These are phyloP conservation scores for Cladobotryum mycophilum DNA, from an alignment of 2,329 filamentous ascomycete species.

Conservation along the genomic window DNA sequence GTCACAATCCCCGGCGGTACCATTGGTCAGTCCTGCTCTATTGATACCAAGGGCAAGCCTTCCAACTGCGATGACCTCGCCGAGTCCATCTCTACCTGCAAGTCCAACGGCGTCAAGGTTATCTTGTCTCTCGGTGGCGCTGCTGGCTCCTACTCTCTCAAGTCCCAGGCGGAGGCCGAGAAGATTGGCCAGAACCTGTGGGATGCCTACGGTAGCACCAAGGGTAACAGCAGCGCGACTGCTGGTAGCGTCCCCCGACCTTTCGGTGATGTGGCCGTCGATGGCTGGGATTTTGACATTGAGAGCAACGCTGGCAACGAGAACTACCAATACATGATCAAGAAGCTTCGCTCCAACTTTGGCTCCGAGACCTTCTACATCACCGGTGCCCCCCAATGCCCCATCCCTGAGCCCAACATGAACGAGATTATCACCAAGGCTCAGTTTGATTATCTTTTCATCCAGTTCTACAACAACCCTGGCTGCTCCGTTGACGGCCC, in stretches of 20 bases:
- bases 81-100: conserved; percentile 18
- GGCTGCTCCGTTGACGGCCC: conserved; percentile 26
- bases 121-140: conserved; percentile 15
- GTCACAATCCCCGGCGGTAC: conserved; percentile 32
- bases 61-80: conserved; percentile 20
- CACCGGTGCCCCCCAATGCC: conserved; percentile 41
- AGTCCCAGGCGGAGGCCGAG: conserved; percentile 16
- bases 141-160: conserved; percentile 14
- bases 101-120: conserved; percentile 17
- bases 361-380: conserved; percentile 33
- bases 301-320: conserved; percentile 16
- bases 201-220: conserved; percentile 15
- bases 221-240: neutral
- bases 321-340: conserved; percentile 17
- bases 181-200: conserved; percentile 18
- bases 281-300: conserved; percentile 20
- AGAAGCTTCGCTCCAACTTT: conserved; percentile 18
- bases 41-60: conserved; percentile 25
- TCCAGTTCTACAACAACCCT: conserved; percentile 45
- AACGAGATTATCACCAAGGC: conserved; percentile 30
- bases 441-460: conserved; percentile 30
- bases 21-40: conserved; percentile 33
- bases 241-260: conserved; percentile 11
- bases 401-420: conserved; percentile 30
- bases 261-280: conserved; percentile 14